A percentile compares a stretch with the other conserved stretches of the same genome.
Evolutionary conservation across 2,329 filamentous ascomycete species (phyloP).

Genomic region (Pseudofabraea citricarpa): DNA sequence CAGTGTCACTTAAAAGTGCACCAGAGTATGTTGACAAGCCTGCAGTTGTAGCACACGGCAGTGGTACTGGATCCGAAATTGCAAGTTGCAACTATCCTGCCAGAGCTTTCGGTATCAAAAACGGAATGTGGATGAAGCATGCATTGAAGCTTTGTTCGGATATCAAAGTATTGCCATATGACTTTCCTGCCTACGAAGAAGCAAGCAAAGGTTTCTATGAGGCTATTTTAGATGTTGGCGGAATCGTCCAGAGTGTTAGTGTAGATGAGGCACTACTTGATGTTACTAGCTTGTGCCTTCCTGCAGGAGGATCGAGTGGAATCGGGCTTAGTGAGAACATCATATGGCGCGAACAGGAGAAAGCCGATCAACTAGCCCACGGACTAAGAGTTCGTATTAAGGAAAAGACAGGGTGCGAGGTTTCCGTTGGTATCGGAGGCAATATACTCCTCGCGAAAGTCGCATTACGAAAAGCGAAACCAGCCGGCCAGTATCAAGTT

Average conservation of each 20-base stretch:
- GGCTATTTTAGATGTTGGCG: constrained; percentile 72
- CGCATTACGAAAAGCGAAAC: constrained; percentile 86
- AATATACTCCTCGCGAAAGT: constrained; percentile 92
- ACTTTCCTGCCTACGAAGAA: constrained; percentile 91
- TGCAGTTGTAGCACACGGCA: constrained; percentile 82
- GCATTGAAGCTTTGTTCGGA: constrained; percentile 80
- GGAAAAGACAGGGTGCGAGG: constrained; percentile 72
- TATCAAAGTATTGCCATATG: constrained; percentile 87
- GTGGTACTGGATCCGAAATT: constrained; percentile 84
- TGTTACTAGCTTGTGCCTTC: constrained; percentile 65
- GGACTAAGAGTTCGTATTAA: constrained; percentile 66
- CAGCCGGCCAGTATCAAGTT: constrained; percentile 86
- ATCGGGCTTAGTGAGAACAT: constrained; percentile 60
- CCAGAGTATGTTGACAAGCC: constrained; percentile 77
- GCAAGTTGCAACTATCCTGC: constrained; percentile 97
- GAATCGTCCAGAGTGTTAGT: constrained; percentile 90
- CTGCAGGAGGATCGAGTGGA: constrained; percentile 62
- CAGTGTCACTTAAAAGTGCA: constrained; percentile 76
- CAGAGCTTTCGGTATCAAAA: constrained; percentile 80
- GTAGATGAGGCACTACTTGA: constrained; percentile 94
- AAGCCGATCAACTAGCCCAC: constrained; percentile 67
- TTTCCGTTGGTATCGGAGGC: constrained; percentile 86
- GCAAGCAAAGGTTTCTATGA: constrained; percentile 86
- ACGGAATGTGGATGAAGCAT: constrained; percentile 99
- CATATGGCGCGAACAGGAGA: constrained; percentile 72